Base-by-base conservation (phyloP, 2,329 filamentous ascomycete species). In the Cladophialophora yegresii region DNA sequence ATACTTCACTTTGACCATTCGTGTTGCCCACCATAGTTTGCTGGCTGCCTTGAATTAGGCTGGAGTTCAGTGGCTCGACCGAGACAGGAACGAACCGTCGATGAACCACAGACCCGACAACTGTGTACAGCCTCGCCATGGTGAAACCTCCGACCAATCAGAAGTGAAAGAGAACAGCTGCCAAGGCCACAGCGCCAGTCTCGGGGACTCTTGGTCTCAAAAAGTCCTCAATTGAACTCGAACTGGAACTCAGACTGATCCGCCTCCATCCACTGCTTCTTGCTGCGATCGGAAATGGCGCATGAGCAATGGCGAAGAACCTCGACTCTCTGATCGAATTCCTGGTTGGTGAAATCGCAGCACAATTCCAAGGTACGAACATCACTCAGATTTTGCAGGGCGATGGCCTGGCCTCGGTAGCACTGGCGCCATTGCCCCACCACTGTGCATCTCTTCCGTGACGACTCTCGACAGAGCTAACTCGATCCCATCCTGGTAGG, bases 321-420 rank as follows among this genome's bases (percentile, higher is more conserved):
- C 77, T 86, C 65, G 84, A 85, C 72, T 79, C 82, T 56, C 75
- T 88, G 68, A 79, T 87, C 66, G 81, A 86, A 72, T 83, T 80
- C 75, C 72, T 88, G 62, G 77, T 87, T 54, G 80, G 82, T 65
- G 82, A 86, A 74, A 82, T 88, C 73, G 85, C 85, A 23, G 47
- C 26, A 78, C 87, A 54, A 81, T 80, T 69, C 85, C 85, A 68
- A 79, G 80, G 58, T 78, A 82, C 79, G 86, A 85, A 43, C 36
- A n/a, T 87, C 77, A 71, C 83, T 62, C 20, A 32, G 22, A 50
- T 66, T 68, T 68, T 67, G 61, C 54, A 58, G 67, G 40, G 30
- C 33, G 16, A 40, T 58, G 45, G 40, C 40, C 40, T 49, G 40
- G 40, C 40, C 40, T 49, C 55, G 22, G 47, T 28, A 26, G 2